Percentiles rank a stretch among this genome's conserved stretches.
Conservation (phyloP, 805 yeast species). For the Ogataea zsoltii region DNA sequence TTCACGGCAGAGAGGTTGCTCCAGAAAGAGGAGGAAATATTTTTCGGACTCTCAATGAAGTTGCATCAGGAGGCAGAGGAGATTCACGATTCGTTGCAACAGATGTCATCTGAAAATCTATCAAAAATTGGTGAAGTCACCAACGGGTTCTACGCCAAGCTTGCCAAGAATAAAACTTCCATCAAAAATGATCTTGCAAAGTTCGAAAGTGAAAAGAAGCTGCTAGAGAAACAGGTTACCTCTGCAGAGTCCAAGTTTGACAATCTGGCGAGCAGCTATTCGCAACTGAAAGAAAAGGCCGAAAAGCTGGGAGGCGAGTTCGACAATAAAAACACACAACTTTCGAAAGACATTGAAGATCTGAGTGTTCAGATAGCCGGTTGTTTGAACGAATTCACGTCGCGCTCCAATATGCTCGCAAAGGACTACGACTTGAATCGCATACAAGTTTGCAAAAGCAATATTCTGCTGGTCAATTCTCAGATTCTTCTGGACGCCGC, state of each 20-base stretch:
- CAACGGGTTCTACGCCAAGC: constrained; percentile 8
- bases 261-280: neutral
- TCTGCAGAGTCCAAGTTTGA: constrained; percentile 8
- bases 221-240: constrained; percentile 5
- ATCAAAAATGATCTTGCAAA: constrained; percentile 15
- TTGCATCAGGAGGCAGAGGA: constrained; percentile 12
- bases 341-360: constrained; percentile 2
- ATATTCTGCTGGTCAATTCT: constrained; percentile 26
- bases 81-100: constrained; percentile 8
- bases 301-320: neutral
- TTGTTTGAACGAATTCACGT: constrained; percentile 11
- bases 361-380: constrained; percentile 9
- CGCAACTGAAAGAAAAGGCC: constrained; percentile 4
- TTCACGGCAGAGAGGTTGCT: constrained; percentile 18
- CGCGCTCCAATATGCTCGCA: constrained; percentile 9
- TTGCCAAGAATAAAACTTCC: constrained; percentile 5
- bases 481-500: constrained; percentile 32
- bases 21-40: constrained; percentile 22
- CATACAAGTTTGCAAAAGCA: constrained; percentile 29
- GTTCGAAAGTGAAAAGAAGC: constrained; percentile 8
- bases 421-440: constrained; percentile 22
- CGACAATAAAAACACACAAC: neutral
- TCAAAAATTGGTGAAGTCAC: constrained; percentile 12
- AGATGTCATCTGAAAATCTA: constrained; percentile 3
- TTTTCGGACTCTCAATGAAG: constrained; percentile 8